A percentile compares a stretch with the other conserved stretches of the same genome.
phyloP scores from a whole-genome alignment of 345 rosid genomes.

The Acer saccharum region DNA sequence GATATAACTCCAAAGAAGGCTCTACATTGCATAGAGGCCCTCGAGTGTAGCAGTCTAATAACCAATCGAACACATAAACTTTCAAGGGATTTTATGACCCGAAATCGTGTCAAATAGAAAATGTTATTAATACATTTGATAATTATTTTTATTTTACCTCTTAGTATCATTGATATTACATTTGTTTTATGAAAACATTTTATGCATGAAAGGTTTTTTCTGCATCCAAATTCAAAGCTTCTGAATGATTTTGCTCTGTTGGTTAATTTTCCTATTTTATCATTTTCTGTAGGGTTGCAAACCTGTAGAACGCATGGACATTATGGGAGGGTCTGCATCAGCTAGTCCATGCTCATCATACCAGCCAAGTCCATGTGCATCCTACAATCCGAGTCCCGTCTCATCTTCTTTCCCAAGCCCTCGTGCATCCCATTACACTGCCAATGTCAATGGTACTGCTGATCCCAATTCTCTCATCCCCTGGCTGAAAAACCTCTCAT shows the following conservation, averaged over 20 bases:
- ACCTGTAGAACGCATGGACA: constrained; percentile 79
- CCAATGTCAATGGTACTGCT: constrained; percentile 48
- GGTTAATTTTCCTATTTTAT: constrained; percentile 1
- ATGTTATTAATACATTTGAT: not conserved
- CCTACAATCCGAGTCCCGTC: constrained; percentile 90
- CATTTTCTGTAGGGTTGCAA: constrained; percentile 71
- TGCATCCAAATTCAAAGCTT: not conserved
- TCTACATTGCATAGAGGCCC: not conserved
- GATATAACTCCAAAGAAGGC: too few species aligned
- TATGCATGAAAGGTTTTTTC: not conserved
- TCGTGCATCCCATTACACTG: constrained; percentile 37
- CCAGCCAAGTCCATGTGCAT: constrained; percentile 87
- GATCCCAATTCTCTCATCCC: constrained; percentile 92
- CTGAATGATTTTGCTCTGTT: not conserved
- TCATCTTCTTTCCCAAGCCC: constrained; percentile 65
- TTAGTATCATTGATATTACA: not conserved
- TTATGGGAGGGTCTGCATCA: constrained; percentile 82
- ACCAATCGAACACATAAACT: not conserved
- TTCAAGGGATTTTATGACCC: not conserved
- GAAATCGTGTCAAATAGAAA: not conserved
- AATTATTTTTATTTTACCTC: not conserved
- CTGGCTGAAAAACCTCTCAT: constrained; percentile 92
- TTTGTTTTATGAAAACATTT: not conserved
- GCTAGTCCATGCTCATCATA: constrained; percentile 95
- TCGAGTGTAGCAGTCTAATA: not conserved